Base-by-base conservation (phyloP, 768 basidiomycete genomes). In the Dioszegia crocea region DNA sequence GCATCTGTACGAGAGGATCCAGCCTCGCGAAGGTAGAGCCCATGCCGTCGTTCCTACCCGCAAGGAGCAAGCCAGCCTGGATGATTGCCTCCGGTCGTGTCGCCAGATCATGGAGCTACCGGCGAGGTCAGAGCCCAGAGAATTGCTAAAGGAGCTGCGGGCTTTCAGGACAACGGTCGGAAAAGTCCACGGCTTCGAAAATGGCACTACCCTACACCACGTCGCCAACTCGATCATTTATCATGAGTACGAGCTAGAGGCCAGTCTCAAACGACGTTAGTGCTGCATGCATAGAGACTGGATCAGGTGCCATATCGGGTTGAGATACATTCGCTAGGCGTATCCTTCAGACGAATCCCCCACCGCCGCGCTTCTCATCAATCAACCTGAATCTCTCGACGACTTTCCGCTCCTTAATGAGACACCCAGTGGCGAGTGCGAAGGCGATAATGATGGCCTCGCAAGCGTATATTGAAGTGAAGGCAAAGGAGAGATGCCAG, bases 301-400 rank as follows among this genome's bases (percentile, higher is more conserved):
- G n/a, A n/a, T n/a, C n/a, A n/a, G n/a, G n/a, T n/a, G 33, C 33
- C 33, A 33, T 33, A 14, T 33, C 33, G n/a, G n/a, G n/a, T n/a
- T n/a, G n/a, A 33, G 14, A 33, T 33, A 33, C 33, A 33, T 6
- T 14, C 14, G 14, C 33, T 6, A 21, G 23, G 4, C 36, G 17
- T 16, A 14, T 12, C 30, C n/a, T 17, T 30, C 46, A 47, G 16
- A 23, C 90, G 68, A 94, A 94, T 62, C 89, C 88, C 62, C 81
- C 80, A 49, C 89, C 89, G 63, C 89, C 90, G 63, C 88, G 86
- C 79, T 93, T 94, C 56, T 84, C 84, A 65, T 93, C 90, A 63
- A 94, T 93, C 79, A 82, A 87, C 81, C 84, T 85, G 82, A 94
- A 93, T 27, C 26, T 36, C 29, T 24, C 33, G 14, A 31, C 16